Evolutionary conservation across 176 grass and related monocot species (phyloP), one percentile per base, ranked within the genome.

Genomic region (Cenchrus purpureus): DNA sequence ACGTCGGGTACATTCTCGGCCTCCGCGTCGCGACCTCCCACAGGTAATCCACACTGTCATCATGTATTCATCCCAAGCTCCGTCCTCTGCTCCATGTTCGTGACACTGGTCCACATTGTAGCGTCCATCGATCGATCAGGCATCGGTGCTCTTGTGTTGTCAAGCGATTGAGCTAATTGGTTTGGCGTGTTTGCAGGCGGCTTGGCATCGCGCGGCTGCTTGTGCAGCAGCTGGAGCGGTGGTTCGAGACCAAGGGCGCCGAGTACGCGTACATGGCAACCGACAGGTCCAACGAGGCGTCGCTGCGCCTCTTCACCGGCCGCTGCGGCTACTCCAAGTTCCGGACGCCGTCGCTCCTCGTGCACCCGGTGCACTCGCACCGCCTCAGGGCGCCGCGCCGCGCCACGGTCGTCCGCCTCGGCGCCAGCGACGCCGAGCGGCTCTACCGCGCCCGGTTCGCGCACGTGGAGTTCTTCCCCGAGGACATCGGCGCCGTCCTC

Each of bases 181-280:
- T 40, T 40, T 40, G 37, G 37, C 37, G 37, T 40, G 2, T 45
- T 16, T 86, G 65, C 83, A 95, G 97, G 91, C 85, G 97, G 88
- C 89, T 77, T 86, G 93, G 93, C 40, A 79, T 99, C 1, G 97
- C 91, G 69, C 6, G 86, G 66, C 29, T 40, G 32, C 84, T 99
- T 60, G 90, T 96, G 48, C 43, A 29, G 52, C 54, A 6, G 25
- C 73, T 99, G 84, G 97, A 99, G 76, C 74, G 25, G 54, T 96
- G 97, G 97, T 99, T 99, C 78, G 10, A 79, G 81, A 4, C 31
- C 32, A 82, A 52, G 71, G 88, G 88, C 12, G 86, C 90, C 0
- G 90, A 99, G 89, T 96, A 99, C 78, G 88, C 97, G 0, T 99
- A 99, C 86, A 96, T 99, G 97, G 97, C 93, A 0, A 99, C 97